Evolutionary conservation across 257 asterid genomes (phyloP), one percentile per base, ranked within the genome.

Genomic region (Knoxia roxburghii): DNA sequence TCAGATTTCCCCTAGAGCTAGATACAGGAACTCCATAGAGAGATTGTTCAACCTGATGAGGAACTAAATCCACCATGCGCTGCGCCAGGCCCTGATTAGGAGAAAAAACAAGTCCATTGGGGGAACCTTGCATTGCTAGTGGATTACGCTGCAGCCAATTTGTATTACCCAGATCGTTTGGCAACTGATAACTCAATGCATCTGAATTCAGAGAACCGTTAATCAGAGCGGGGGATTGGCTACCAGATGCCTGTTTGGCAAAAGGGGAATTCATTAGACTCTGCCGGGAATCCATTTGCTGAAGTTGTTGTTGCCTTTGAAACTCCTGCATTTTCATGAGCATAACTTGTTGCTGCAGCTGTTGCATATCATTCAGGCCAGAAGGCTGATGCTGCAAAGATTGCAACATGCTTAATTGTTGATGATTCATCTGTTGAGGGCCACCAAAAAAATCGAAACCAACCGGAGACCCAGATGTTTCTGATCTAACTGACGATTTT

Each of bases 391-490:
- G 88, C 80, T 85, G 95, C 73, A 89, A 60, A 37, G 86, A 77
- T 68, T 86, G 98, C 76, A 77, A 68, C 85, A 81, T 75, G 77
- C 83, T 80, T 64, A 87, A 65, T 65, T 88, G 96, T 65, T 87
- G 96, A 74, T 75, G 82, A 73, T 53, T 79, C 90, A 85, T 87
- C 86, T 84, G 96, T 69, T 84, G 92, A 70, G 84, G 97, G 80
- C 89, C 88, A 69, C 96, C 95, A 75, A 93, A 93, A 72, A 93
- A 88, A 82, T 89, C 96, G 77, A 88, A 89, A 83, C 94, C 75
- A 55, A 77, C 77, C 73, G 94, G 84, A 78, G 92, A 68, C 14
- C 70, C 84, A 39, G 91, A 79, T 65, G 86, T 72, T 70, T 83
- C 82, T 10, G 84, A 66, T 73, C 89, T 80, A 70, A 72, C 88